Conservation (phyloP, 106 monocot genomes). For the Allium sativum region DNA sequence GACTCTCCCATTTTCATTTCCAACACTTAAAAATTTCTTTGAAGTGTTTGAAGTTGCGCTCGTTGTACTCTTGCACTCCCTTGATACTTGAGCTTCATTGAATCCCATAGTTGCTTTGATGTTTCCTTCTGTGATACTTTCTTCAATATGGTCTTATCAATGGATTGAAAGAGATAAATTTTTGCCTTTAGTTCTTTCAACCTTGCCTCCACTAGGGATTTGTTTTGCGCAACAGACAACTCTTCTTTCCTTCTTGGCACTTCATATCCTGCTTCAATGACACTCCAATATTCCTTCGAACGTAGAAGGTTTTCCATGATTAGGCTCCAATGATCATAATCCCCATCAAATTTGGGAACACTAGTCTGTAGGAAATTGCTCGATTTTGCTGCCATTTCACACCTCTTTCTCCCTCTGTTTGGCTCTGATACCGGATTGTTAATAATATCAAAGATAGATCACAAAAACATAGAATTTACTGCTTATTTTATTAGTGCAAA, state of each 20-base stretch:
- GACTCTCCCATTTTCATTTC: too few species aligned
- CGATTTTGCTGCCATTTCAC: neutral
- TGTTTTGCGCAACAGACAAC: neutral
- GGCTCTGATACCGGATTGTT: too few species aligned
- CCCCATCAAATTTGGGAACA: neutral
- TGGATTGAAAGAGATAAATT: neutral
- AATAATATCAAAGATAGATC: too few species aligned
- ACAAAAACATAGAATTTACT: too few species aligned
- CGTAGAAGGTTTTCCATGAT: neutral
- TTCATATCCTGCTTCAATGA: neutral
- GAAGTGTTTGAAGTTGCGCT: too few species aligned
- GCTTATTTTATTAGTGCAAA: too few species aligned
- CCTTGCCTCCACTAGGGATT: neutral
- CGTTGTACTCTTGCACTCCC: neutral
- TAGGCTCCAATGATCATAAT: neutral
- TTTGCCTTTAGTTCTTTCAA: conserved; percentile 1
- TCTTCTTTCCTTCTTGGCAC: neutral
- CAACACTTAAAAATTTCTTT: too few species aligned
- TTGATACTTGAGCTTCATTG: conserved; percentile 6
- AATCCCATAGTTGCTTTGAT: neutral
- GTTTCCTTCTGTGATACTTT: neutral
- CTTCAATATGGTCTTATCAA: neutral
- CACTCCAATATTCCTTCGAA: neutral
- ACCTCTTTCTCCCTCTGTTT: neutral
- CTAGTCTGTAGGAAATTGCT: neutral